Evolutionary conservation across 2,329 filamentous ascomycete species (phyloP), one percentile per base, ranked within the genome.

Genomic region (Hypoxylon sp.): DNA sequence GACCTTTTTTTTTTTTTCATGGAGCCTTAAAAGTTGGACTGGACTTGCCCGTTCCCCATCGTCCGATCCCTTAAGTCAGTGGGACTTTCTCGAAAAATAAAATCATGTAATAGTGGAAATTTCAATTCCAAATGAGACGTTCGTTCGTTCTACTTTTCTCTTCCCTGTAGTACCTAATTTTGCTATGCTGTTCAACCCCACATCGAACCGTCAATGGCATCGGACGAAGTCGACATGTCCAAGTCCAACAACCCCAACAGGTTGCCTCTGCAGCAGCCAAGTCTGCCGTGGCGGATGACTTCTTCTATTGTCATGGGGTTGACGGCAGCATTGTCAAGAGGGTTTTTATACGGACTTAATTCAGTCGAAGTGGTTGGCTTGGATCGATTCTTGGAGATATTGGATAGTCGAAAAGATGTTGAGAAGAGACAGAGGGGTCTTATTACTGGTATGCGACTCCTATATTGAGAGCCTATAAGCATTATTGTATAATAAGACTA

Each of bases 241-340:
- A 52, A 56, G 20, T 35, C 55, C 6, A 49, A 48, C 31, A 49
- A 48, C 31, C 25, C 56, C n/a, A 54, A 52, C 30, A 52, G 43
- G 46, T 23, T 48, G 38, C 61, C 55, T 32, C 67, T 63, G 17
- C 62, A 64, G 49, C 73, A 79, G 69, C 85, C 85, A 20, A 81
- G 82, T 64, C 72, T 86, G 50, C 75, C 84, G 71, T 91, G 89
- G 88, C 87, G 89, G 57, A 73, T 86, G 46, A 81, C 81, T 25
- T 95, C 91, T n/a, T 78, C 86, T 41, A 74, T 86, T 56, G 81
- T 89, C 26, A 90, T 96, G 80, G 87, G 88, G 63, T 71, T 86
- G 7, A 87, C 90, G 0, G 88, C 86, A 36, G 72, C 85, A 19
- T 60, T 95, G 5, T 90, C 84, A 48, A 83, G 89, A 54, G 78